Conservation (phyloP, 305 asterid genomes). For the Striga hermonthica region DNA sequence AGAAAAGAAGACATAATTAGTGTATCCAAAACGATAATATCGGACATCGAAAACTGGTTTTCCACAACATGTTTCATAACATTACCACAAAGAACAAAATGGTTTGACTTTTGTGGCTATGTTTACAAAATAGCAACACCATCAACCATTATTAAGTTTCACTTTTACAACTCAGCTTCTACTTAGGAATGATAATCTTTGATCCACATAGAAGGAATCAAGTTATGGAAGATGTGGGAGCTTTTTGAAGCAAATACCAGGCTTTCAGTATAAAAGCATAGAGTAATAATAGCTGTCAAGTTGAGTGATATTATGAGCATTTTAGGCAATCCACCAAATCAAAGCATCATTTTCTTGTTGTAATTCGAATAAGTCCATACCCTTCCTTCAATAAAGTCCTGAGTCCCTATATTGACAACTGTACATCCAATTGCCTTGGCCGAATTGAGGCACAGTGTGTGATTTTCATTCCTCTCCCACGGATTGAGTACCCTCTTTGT, state of each 20-base stretch:
- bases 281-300: neutral
- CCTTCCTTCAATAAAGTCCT: conserved; percentile 75
- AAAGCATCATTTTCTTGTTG: neutral
- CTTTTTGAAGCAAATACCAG: neutral
- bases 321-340: neutral
- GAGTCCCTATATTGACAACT: conserved; percentile 77
- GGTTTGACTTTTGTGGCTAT: neutral
- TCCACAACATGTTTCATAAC: neutral
- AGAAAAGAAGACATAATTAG: neutral
- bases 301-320: neutral
- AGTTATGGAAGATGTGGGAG: neutral
- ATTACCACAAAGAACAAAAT: neutral
- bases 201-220: neutral
- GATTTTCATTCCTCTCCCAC: conserved; percentile 83
- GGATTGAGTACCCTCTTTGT: conserved; percentile 69
- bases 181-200: neutral
- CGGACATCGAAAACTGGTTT: neutral
- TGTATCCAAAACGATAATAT: neutral
- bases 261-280: neutral
- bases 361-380: conserved; percentile 37
- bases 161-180: too few relatives aligned
- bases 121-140: neutral
- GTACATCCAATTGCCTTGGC: conserved; percentile 88
- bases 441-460: conserved; percentile 75
- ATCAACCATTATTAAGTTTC: neutral